Conservation (phyloP, 164 flowering plant species). For the Protea cynaroides region DNA sequence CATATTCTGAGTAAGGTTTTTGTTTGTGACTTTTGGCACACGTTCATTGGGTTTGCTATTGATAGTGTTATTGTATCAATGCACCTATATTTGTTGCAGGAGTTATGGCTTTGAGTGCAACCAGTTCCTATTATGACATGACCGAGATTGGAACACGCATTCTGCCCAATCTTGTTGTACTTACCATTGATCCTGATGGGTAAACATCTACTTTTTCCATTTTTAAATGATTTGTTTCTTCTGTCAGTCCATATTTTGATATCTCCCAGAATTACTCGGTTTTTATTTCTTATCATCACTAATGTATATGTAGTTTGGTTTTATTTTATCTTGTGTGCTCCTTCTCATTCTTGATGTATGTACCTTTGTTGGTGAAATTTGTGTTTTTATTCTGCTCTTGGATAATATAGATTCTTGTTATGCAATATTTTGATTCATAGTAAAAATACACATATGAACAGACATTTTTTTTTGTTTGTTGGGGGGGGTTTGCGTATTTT, state of each 20-base stretch:
- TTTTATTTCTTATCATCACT: too few relatives aligned
- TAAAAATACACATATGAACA: too few relatives aligned
- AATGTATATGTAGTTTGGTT: too few relatives aligned
- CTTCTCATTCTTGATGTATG: neutral
- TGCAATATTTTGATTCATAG: too few relatives aligned
- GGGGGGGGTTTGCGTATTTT: too few relatives aligned
- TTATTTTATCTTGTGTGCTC: neutral
- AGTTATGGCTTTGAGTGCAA: slow-evolving; percentile 89
- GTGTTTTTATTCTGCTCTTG: neutral
- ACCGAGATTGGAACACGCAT: slow-evolving; percentile 91
- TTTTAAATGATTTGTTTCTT: neutral
- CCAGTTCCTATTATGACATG: slow-evolving; percentile 84
- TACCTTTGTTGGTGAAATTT: too few relatives aligned
- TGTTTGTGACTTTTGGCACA: neutral
- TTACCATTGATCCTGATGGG: slow-evolving; percentile 96
- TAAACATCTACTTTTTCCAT: slow-evolving; percentile 13
- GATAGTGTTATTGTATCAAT: neutral
- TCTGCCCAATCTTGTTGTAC: slow-evolving; percentile 84
- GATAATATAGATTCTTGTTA: neutral
- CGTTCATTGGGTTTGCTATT: neutral
- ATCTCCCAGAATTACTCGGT: neutral
- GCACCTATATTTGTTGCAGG: slow-evolving; percentile 42
- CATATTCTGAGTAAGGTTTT: neutral
- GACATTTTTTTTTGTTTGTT: too few relatives aligned
- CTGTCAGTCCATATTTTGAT: neutral